Evolutionary conservation across 1,284 basidiomycete species (phyloP), one percentile per base, ranked within the genome.

Genomic region (Ustilago xerochloae): DNA sequence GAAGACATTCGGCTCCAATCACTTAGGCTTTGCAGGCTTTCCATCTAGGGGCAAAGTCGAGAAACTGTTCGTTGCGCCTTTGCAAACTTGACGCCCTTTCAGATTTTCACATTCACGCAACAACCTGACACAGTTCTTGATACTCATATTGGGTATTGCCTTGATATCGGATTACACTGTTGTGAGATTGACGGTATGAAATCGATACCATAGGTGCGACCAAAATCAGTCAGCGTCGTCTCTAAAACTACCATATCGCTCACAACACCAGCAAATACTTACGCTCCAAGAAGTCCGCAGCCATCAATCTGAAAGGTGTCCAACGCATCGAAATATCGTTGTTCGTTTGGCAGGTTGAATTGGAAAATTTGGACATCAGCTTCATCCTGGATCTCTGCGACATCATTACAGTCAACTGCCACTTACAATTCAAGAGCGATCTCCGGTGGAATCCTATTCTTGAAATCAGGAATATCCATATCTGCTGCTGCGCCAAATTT

Each of bases 371-470:
- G 26, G n/a, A 8, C 13, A 26, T 47, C 33, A 55, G 38, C 29
- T 30, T 15, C 10, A 10, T 22, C 29, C 2, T 48, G 15, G 8
- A 16, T 43, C n/a, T 18, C 41, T 24, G 22, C 22, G 12, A 20
- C 22, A 13, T n/a, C n/a, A 6, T 20, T 24, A 15, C 32, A 6
- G 10, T 26, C 13, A 13, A 20, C 24, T 15, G 6, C 20, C 0
- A 82, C 91, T 82, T 74, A 94, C 93, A 94, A 83, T 81, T 94
- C 93, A 5, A 94, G 84, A 1, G 91, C 90, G 28, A 94, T 88
- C 84, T 93, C 92, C 2, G 91, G 91, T 0, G 89, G 89, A 62
- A 94, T 88, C 18, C 92, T 87, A 65, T 93, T 91, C 80, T 88
- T 86, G 71, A 93, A 91, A 66, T 93, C 92, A 0, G 92, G 91